phyloP scores from a whole-genome alignment of 2,329 filamentous ascomycete species.

The Alternaria atra region DNA sequence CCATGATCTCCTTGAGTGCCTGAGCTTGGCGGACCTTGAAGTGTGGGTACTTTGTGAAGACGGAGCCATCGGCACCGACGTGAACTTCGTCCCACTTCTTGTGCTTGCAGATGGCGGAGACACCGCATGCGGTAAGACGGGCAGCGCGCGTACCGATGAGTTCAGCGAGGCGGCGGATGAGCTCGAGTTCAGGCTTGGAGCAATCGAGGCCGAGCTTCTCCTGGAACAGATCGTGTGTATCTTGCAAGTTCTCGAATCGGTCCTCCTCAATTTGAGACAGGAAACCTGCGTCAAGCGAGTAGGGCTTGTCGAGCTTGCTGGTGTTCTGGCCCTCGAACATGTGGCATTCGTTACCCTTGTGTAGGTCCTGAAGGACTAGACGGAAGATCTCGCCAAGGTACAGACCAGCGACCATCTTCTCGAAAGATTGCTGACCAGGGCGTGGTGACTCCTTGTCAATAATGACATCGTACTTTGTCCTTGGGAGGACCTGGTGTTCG shows the following conservation, averaged over 20 bases:
- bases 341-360: conserved; percentile 68
- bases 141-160: conserved; percentile 94
- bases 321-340: conserved; percentile 89
- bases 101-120: conserved; percentile 96
- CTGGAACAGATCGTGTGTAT: conserved; percentile 84
- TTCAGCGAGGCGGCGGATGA: conserved; percentile 88
- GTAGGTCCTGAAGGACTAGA: conserved; percentile 82
- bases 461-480: conserved; percentile 84
- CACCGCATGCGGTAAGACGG: conserved; percentile 90
- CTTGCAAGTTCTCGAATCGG: conserved; percentile 91
- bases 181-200: conserved; percentile 82
- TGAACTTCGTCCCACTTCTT: conserved; percentile 88
- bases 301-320: conserved; percentile 80
- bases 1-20: conserved; percentile 92
- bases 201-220: conserved; percentile 76
- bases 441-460: conserved; percentile 93
- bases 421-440: conserved; percentile 92
- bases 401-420: conserved; percentile 97
- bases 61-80: conserved; percentile 94
- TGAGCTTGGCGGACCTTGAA: conserved; percentile 93
- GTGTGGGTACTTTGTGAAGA: conserved; percentile 99
- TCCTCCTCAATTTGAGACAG: conserved; percentile 93
- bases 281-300: conserved; percentile 92
- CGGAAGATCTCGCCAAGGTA: conserved; percentile 97
- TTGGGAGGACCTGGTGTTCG: conserved; percentile 86